Evolutionary conservation across 805 yeast genomes (phyloP).

Genomic region (Kuraishia ogatae): DNA sequence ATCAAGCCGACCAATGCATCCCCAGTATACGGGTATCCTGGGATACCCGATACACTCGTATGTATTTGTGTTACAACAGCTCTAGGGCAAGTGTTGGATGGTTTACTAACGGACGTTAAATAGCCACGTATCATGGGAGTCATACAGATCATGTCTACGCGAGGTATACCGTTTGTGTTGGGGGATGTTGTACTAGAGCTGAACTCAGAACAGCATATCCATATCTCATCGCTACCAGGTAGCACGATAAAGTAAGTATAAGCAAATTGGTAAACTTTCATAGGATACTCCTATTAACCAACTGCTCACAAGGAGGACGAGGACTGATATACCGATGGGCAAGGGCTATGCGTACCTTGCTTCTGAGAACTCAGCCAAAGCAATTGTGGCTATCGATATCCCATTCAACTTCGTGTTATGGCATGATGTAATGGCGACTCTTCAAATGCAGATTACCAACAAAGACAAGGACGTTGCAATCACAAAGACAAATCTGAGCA

Average conservation of each 20-base stretch:
- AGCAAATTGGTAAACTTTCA: background rate
- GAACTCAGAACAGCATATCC: conserved; percentile 1
- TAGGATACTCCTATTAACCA: background rate
- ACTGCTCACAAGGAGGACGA: background rate
- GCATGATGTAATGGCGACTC: background rate
- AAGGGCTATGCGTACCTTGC: background rate
- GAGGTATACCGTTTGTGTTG: conserved; percentile 1
- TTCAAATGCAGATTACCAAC: background rate
- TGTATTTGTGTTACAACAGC: no score
- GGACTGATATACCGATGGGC: background rate
- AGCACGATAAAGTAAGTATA: background rate
- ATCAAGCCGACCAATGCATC: background rate
- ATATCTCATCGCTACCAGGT: background rate
- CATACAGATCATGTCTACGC: background rate
- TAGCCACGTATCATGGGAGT: background rate
- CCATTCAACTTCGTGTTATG: conserved; percentile 4
- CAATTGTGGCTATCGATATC: conserved; percentile 2
- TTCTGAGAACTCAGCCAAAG: background rate
- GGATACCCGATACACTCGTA: conserved; percentile 1
- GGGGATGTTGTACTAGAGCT: background rate
- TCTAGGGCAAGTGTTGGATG: background rate
- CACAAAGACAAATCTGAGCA: background rate
- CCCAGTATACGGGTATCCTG: conserved; percentile 3
- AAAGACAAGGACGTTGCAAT: background rate
- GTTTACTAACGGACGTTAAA: background rate